Evolutionary conservation across 169 alveolate genomes (phyloP), one percentile per base, ranked within the genome.

Genomic region (Cyclospora cayetanensis): DNA sequence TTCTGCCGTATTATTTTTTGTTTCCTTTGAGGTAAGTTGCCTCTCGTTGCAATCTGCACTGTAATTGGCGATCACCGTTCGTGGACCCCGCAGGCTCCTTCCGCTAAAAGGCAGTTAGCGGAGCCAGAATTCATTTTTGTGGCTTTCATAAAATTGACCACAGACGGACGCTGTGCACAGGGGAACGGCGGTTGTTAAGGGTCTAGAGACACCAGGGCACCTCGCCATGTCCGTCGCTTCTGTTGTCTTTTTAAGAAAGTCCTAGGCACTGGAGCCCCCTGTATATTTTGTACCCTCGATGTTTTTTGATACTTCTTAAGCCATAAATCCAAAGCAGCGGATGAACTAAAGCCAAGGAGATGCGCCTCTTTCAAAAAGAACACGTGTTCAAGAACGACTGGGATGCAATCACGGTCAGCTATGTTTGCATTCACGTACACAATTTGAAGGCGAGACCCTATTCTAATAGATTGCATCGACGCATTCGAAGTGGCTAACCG

Each of bases 361-460:
- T 80, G 90, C 55, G 39, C 25, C 29, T 53, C 52, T 80, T 52
- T 39, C 72, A 52, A 4, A 80, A 80, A 37, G 52, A 34, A 2
- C 52, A 35, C 53, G 76, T 53, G 42, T 80, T 80, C 35, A 46
- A 52, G 41, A 25, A 72, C 20, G 89, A 89, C 93, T 89, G 93
- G 93, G 93, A n/a, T 25, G 72, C 93, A 5, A 88, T 89, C 37
- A 89, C 93, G 82, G 89, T 88, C 7, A 65, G 92, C 12, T 74
- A 18, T n/a, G n/a, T 9, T 11, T 11, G 60, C 60, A 18, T 18
- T 50, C 25, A 9, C 18, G 60, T 18, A 11, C 25, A 9, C 25
- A 18, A 9, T 9, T 9, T 18, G 9, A 11, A 50, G 60, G 18
- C 9, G 60, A 9, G 60, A 9, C 18, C 25, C 60, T 50, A 18